Conservation (phyloP, 495 filamentous ascomycete genomes). For the Podospora bellae-mahoneyi region DNA sequence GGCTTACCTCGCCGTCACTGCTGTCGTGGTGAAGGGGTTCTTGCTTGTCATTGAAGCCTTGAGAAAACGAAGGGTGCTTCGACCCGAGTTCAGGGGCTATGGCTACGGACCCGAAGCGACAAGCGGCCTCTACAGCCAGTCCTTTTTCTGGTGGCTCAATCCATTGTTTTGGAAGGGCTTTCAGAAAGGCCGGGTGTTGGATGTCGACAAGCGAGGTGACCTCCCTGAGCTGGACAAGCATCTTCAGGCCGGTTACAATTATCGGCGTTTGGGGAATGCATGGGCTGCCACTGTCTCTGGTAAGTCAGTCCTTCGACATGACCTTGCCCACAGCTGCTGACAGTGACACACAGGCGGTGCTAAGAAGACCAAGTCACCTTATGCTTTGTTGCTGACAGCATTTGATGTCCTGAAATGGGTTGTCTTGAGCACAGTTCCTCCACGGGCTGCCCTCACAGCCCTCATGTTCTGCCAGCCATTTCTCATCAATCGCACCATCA, state of each 20-base stretch:
- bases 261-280: not conserved
- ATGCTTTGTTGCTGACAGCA: constrained; percentile 39
- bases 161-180: constrained; percentile 36
- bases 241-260: constrained; percentile 38
- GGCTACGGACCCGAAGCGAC: constrained; percentile 37
- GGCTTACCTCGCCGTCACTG: constrained; percentile 23
- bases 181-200: constrained; percentile 23
- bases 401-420: constrained; percentile 49
- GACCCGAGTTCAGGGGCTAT: constrained; percentile 34
- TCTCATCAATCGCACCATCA: constrained; percentile 55
- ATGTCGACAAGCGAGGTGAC: constrained; percentile 23
- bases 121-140: constrained; percentile 32
- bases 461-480: constrained; percentile 65
- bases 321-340: not conserved
- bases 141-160: constrained; percentile 44
- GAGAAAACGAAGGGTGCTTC: constrained; percentile 51
- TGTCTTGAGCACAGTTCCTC: constrained; percentile 48
- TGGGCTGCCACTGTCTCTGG: not conserved
- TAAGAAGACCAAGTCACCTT: constrained; percentile 28
- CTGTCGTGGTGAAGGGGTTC: constrained; percentile 27
- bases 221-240: constrained; percentile 47
- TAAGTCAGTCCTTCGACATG: not conserved
- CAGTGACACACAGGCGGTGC: constrained; percentile 15
- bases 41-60: constrained; percentile 50
- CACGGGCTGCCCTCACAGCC: constrained; percentile 52